Conservation (phyloP, 1,284 basidiomycete species). For the Irpex sp. region DNA sequence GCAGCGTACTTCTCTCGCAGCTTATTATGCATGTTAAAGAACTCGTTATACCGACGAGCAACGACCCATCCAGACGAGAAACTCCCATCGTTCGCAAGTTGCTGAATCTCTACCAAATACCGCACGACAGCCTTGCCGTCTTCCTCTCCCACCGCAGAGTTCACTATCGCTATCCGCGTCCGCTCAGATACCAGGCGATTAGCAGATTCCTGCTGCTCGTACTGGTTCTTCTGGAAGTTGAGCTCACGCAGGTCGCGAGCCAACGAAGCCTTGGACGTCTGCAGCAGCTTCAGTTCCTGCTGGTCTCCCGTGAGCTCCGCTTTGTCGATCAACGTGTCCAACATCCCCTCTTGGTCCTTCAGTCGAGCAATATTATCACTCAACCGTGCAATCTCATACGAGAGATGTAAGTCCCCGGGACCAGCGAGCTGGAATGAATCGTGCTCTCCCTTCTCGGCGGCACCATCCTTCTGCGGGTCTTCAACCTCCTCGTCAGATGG, state of each 20-base stretch:
- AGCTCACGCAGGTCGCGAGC: conserved; percentile 79
- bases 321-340: conserved; percentile 85
- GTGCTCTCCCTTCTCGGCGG: conserved; percentile 33
- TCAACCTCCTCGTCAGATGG: conserved; percentile 29
- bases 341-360: conserved; percentile 74
- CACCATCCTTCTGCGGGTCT: conserved; percentile 37
- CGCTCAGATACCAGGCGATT: conserved; percentile 77
- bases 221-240: conserved; percentile 85
- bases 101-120: conserved; percentile 90
- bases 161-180: conserved; percentile 75
- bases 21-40: conserved; percentile 82
- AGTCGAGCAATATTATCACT: conserved; percentile 71
- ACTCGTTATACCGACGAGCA: conserved; percentile 90
- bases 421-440: conserved; percentile 66
- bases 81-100: conserved; percentile 70
- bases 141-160: conserved; percentile 71
- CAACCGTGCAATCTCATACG: conserved; percentile 75
- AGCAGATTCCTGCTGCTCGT: conserved; percentile 84
- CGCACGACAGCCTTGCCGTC: conserved; percentile 86
- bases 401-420: conserved; percentile 83
- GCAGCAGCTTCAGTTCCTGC: conserved; percentile 79
- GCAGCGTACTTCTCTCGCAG: conserved; percentile 68
- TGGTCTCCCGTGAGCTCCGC: conserved; percentile 90
- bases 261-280: conserved; percentile 76
- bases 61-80: conserved; percentile 87